These are phyloP conservation scores for Galeopsis tetrahit DNA, from an alignment of 257 asterid species.

Conservation along the genomic window DNA sequence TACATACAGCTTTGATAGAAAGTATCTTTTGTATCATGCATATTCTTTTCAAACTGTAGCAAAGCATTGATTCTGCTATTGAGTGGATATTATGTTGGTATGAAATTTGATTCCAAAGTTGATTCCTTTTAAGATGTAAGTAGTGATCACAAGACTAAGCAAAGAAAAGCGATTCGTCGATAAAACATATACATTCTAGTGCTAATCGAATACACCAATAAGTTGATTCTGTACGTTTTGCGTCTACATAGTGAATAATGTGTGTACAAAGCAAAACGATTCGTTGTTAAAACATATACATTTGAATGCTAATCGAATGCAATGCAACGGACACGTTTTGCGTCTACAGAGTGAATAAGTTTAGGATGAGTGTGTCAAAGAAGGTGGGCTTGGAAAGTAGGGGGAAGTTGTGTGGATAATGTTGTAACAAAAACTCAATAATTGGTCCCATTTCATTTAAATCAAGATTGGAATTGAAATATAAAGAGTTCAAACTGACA, in stretches of 20 bases:
- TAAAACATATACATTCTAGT: too few relatives aligned
- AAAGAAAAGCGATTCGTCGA: too few relatives aligned
- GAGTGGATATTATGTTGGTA: background rate
- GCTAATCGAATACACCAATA: too few relatives aligned
- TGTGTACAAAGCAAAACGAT: too few relatives aligned
- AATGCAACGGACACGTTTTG: too few relatives aligned
- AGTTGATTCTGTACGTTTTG: too few relatives aligned
- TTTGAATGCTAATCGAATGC: too few relatives aligned
- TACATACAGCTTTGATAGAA: background rate
- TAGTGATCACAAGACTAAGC: too few relatives aligned
- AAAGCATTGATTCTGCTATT: background rate
- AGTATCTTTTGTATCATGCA: background rate
- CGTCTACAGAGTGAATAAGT: too few relatives aligned
- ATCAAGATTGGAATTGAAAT: background rate
- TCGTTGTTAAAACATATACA: too few relatives aligned
- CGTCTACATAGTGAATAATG: too few relatives aligned
- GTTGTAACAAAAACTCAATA: conserved; percentile 6
- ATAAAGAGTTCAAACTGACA: background rate
- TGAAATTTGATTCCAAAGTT: background rate
- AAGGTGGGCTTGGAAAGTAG: background rate
- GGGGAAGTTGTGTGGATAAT: background rate
- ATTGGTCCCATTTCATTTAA: conserved; percentile 25
- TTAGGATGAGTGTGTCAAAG: background rate
- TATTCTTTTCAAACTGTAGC: background rate
- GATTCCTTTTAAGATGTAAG: background rate